phyloP scores from a whole-genome alignment of 768 basidiomycete species.

The Suillus plorans region DNA sequence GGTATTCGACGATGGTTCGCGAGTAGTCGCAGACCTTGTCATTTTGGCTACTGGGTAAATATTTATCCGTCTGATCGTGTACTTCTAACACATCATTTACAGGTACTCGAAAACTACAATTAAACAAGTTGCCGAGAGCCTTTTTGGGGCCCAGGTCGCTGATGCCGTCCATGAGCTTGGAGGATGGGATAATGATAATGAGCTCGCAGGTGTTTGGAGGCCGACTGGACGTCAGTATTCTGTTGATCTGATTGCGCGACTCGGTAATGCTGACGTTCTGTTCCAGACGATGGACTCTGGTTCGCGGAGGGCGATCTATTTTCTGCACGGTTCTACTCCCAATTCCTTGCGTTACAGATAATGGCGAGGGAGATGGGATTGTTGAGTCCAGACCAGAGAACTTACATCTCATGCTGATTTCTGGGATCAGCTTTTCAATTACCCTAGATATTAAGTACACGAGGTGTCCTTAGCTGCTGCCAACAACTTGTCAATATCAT shows the following conservation, averaged over 20 bases:
- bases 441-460: neutral
- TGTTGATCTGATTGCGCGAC: neutral
- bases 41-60: conserved; percentile 7
- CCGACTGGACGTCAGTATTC: conserved; percentile 9
- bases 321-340: conserved; percentile 1
- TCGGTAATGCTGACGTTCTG: neutral
- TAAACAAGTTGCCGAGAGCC: neutral
- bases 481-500: neutral
- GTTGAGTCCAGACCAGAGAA: neutral
- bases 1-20: conserved; percentile 6
- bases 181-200: conserved; percentile 11
- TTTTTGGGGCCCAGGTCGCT: conserved; percentile 4
- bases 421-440: neutral
- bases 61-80: neutral
- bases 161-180: conserved; percentile 11
- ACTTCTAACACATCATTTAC: neutral
- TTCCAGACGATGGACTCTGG: conserved; percentile 8
- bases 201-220: conserved; percentile 13
- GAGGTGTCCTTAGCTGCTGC: neutral
- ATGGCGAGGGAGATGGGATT: neutral
- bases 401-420: neutral
- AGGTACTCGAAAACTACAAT: conserved; percentile 8
- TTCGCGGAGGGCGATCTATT: conserved; percentile 9
- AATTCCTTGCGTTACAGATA: neutral
- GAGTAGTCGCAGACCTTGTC: conserved; percentile 5